Evolutionary conservation across 352 stramenopile genomes (phyloP).

Genomic region (Phytophthora hibernalis): DNA sequence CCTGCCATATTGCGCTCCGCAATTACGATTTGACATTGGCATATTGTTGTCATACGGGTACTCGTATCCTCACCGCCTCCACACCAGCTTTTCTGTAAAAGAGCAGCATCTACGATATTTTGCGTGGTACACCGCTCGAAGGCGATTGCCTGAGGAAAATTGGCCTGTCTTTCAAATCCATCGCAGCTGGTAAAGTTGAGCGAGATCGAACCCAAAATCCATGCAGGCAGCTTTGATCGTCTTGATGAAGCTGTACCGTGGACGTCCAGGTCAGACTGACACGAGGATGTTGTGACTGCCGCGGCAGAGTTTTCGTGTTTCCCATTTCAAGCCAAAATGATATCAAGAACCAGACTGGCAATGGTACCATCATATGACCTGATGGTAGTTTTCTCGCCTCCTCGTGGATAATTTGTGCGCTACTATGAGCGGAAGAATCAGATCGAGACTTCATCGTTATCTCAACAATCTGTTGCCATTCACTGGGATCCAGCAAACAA

Average conservation of each 20-base stretch:
- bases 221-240: background rate
- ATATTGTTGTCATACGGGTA: conserved; percentile 2
- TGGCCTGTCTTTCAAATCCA: conserved; percentile 19
- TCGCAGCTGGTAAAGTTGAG: conserved; percentile 12
- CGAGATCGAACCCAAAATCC: conserved; percentile 20
- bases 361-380: conserved; percentile 11
- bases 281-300: background rate
- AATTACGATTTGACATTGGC: conserved; percentile 14
- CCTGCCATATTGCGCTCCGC: conserved; percentile 7
- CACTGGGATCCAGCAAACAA: conserved; percentile 11
- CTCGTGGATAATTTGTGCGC: conserved; percentile 13
- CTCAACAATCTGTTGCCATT: conserved; percentile 16
- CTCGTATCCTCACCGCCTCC: background rate
- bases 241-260: background rate
- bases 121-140: conserved; percentile 13
- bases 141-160: conserved; percentile 19
- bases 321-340: conserved; percentile 7
- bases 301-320: background rate
- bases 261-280: background rate
- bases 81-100: conserved; percentile 87
- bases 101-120: conserved; percentile 27
- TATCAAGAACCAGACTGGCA: conserved; percentile 17
- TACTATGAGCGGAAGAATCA: background rate
- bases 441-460: background rate
- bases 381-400: conserved; percentile 15